Evolutionary conservation across 306 rosid species (phyloP).

Genomic region (Delonix regia): DNA sequence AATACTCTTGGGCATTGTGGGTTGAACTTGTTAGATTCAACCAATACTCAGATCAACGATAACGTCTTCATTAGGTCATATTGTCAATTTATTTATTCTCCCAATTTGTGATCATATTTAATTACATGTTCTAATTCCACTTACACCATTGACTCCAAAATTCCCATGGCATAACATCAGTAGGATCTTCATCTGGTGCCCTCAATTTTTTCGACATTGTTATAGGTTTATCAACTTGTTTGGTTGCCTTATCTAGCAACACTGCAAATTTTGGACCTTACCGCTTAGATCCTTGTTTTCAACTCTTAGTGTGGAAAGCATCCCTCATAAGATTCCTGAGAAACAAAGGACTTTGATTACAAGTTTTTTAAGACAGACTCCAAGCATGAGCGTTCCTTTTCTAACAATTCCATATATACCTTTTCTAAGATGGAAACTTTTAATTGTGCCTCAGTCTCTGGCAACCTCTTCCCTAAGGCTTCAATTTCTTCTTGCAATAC

Average conservation of each 20-base stretch:
- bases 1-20: no score
- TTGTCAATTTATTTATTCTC: no score
- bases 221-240: conserved; percentile 71
- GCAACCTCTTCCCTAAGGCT: conserved; percentile 62
- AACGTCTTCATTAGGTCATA: no score
- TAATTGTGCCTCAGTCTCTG: conserved; percentile 72
- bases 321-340: conserved; percentile 56
- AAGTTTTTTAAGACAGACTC: conserved; percentile 66
- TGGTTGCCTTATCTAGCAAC: conserved; percentile 69
- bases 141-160: conserved; percentile 88
- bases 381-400: conserved; percentile 64
- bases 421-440: conserved; percentile 70
- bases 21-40: no score
- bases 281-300: conserved; percentile 61
- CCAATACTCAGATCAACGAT: no score
- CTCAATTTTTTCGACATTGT: conserved; percentile 63
- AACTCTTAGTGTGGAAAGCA: conserved; percentile 54
- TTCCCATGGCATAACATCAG: conserved; percentile 86
- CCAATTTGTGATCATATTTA: no score
- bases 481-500: conserved; percentile 66
- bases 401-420: conserved; percentile 62
- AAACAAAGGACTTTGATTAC: conserved; percentile 61
- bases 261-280: conserved; percentile 67
- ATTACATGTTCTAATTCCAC: no score
- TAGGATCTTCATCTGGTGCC: conserved; percentile 59